These are phyloP conservation scores for Trichoderma parareesei DNA, from an alignment of 495 filamentous ascomycete genomes.

Conservation along the genomic window DNA sequence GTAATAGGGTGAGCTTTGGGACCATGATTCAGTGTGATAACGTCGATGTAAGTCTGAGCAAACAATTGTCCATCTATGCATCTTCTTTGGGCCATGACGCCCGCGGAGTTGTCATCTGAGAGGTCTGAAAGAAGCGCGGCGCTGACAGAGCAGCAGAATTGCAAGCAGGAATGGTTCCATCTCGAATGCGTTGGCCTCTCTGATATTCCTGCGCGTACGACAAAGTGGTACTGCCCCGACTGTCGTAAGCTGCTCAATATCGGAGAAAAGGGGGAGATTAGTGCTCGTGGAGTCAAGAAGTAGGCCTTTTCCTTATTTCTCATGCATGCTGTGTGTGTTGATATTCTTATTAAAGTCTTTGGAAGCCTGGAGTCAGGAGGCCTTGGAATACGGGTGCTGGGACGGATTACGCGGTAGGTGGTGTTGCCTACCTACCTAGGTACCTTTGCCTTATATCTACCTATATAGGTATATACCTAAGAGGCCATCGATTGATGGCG, in stretches of 20 bases:
- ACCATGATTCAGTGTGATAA: conserved; percentile 96
- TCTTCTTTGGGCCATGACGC: not conserved
- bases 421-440: no score
- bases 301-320: conserved; percentile 17
- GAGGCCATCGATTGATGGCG: no score
- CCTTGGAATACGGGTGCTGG: not conserved
- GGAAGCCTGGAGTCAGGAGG: conserved; percentile 1
- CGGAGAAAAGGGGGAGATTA: conserved; percentile 48
- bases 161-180: conserved; percentile 87
- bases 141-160: conserved; percentile 35
- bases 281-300: conserved; percentile 43
- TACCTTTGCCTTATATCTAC: no score
- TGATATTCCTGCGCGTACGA: conserved; percentile 58
- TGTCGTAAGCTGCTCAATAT: conserved; percentile 64
- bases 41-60: conserved; percentile 57
- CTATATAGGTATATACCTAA: no score
- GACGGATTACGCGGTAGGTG: not conserved
- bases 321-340: not conserved
- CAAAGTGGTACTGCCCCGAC: conserved; percentile 93
- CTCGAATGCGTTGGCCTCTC: conserved; percentile 73
- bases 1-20: conserved; percentile 85
- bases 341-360: not conserved
- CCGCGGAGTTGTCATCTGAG: conserved; percentile 12
- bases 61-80: not conserved
- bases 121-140: conserved; percentile 10